A percentile compares a stretch with the other conserved stretches of the same genome.
phyloP scores from a whole-genome alignment of 441 rosid genomes.

The Eruca vesicaria region DNA sequence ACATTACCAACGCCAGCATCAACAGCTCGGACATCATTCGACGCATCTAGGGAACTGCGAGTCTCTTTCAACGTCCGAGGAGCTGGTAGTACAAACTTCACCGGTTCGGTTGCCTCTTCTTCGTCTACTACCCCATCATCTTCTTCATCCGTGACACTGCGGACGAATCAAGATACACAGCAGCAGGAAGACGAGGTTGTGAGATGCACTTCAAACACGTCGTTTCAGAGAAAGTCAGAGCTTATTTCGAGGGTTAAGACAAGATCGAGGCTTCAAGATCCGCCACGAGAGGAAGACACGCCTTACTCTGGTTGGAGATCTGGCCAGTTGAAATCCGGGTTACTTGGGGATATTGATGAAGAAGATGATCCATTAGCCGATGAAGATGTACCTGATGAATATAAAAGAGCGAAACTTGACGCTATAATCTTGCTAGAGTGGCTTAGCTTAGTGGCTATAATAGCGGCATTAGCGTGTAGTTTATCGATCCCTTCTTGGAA shows the following conservation, averaged over 20 bases:
- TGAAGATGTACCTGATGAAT: constrained; percentile 70
- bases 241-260: constrained; percentile 47
- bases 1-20: constrained; percentile 23
- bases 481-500: constrained; percentile 41
- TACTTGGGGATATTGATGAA: constrained; percentile 44
- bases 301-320: constrained; percentile 44
- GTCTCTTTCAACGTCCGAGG: constrained; percentile 54
- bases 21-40: constrained; percentile 26
- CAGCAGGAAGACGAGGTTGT: constrained; percentile 37
- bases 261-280: constrained; percentile 69
- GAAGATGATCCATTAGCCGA: constrained; percentile 62
- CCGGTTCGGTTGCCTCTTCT: constrained; percentile 19
- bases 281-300: constrained; percentile 36
- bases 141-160: constrained; percentile 21
- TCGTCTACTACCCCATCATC: constrained; percentile 9
- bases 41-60: constrained; percentile 40
- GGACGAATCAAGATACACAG: constrained; percentile 22
- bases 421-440: constrained; percentile 55
- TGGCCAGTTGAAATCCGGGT: constrained; percentile 43
- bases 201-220: constrained; percentile 45
- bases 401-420: constrained; percentile 34
- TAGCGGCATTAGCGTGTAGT: constrained; percentile 49
- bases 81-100: constrained; percentile 12
- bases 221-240: constrained; percentile 42
- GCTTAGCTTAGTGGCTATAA: constrained; percentile 58